Evolutionary conservation across 176 grass and related monocot species (phyloP), one percentile per base, ranked within the genome.

Genomic region (Raddia guianensis): DNA sequence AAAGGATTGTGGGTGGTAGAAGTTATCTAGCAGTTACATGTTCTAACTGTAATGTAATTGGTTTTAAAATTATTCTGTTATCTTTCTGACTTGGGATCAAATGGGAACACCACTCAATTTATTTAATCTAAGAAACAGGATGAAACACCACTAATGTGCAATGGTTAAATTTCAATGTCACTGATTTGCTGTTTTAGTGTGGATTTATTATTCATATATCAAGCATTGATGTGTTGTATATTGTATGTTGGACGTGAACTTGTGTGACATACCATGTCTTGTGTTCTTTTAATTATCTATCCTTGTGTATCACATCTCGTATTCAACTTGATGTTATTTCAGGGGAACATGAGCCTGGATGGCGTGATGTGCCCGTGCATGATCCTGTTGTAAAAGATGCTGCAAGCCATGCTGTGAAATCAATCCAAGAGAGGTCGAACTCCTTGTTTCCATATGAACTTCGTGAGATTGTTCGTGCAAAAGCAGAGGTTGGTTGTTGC

Each of bases 311-410:
- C 14, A 53, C 12, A 5, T 12, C 14, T 74, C 45, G 11, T 77
- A 70, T 48, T 64, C 37, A 57, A 83, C 33, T 51, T 9, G 1
- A 5, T 12, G 49, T 40, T 56, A 64, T 83, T 77, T 75, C 95
- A 98, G 95, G 87, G 49, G 88, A 12, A 4, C 90, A 89, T 67
- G 87, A 90, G 75, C 37, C 92, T 64, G 88, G 90, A 12, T 95
- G 88, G 92, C 68, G 79, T 51, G 89, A 84, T 63, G 88, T 99
- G 35, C 88, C 90, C 43, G 67, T 82, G 33, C 66, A 90, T 81
- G 96, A 95, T 68, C 92, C 96, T 13, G 84, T 91, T 70, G 88
- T 95, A 62, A 95, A 90, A 86, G 96, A 88, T 82, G 92, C 96
- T 69, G 90, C 90, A 81, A 20, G 63, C 51, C 96, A 95, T 93